Evolutionary conservation across 768 basidiomycete genomes (phyloP), one percentile per base, ranked within the genome.

Genomic region (Leccinum uliginosum): DNA sequence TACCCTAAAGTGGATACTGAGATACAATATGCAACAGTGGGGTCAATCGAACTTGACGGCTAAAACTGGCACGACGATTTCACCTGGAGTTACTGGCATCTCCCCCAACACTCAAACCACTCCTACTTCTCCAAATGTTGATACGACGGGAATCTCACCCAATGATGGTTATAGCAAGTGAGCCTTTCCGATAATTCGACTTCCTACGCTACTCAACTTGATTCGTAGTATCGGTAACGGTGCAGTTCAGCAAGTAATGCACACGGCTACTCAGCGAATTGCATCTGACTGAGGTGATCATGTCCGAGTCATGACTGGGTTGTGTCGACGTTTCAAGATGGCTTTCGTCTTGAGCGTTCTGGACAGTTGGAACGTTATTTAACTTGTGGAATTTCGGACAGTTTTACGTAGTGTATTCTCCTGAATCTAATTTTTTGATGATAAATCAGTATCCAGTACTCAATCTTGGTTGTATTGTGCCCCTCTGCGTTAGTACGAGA

Each of bases 121-220:
- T 1, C 61, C 68, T 7, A 60, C 66, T 24, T 70, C 71, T 32
- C 57, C 68, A 6, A 70, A 56, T 26, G 63, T 64, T 15, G 69
- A 69, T 43, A 68, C 70, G 19, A 79, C 78, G 5, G 83, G 81
- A 7, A 52, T 74, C n/a, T 83, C 84, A 3, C 86, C 86, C 26
- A 83, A 84, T 55, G 86, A 87, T 69, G 86, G 86, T 66, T 87
- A 87, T 63, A 74, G 75, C 35, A 73, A 51, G 71, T 73, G 43
- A 40, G 73, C 21, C 50, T 55, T 59, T 52, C 23, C 38, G 34
- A 14, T 49, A n/a, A 52, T 21, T 6, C 34, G n/a, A 24, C 11
- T 6, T 51, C 40, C 6, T 23, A 12, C 32, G 49, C 21, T 27
- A 43, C 56, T 60, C 21, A 65, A 17, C 38, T 45, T 55, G 35